A percentile compares a stretch with the other conserved stretches of the same genome.
Evolutionary conservation across 148 eudicot genomes (phyloP).

Genomic region (Polygonum maritimum): DNA sequence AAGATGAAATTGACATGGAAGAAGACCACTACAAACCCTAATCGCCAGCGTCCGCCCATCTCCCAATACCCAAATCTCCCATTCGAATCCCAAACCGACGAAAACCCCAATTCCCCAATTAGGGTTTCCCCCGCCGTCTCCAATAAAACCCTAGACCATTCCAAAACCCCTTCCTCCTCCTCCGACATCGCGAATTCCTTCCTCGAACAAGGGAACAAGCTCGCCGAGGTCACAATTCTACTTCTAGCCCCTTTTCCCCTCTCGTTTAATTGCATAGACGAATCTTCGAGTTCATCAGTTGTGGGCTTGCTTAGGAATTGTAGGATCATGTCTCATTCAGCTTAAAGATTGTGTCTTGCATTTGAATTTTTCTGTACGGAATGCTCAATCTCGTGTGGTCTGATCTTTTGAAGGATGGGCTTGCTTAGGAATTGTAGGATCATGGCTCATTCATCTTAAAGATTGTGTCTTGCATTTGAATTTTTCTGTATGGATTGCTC

Average conservation of each 20-base stretch:
- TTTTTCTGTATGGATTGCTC: background rate
- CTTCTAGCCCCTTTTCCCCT: conserved; percentile 4
- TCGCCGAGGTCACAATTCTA: conserved; percentile 43
- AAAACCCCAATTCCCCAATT: background rate
- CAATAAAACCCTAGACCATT: conserved; percentile 17
- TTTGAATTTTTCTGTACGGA: background rate
- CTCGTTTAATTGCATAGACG: too few species aligned
- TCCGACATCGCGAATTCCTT: conserved; percentile 33
- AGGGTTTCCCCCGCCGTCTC: background rate
- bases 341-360: background rate
- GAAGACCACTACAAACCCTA: conserved; percentile 21
- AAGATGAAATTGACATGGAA: conserved; percentile 65
- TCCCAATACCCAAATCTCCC: conserved; percentile 32
- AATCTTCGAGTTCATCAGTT: background rate
- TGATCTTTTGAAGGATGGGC: conserved; percentile 31
- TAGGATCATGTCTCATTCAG: background rate
- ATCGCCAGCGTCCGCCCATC: conserved; percentile 23
- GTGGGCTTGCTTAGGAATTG: background rate
- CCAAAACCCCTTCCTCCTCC: conserved; percentile 7
- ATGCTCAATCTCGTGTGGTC: background rate
- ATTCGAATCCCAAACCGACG: conserved; percentile 21
- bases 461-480: background rate
- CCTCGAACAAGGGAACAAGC: conserved; percentile 47
- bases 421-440: background rate
- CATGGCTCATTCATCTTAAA: background rate